phyloP scores from a whole-genome alignment of 1,139 yeast genomes.

The Yamadazyma aaseri region DNA sequence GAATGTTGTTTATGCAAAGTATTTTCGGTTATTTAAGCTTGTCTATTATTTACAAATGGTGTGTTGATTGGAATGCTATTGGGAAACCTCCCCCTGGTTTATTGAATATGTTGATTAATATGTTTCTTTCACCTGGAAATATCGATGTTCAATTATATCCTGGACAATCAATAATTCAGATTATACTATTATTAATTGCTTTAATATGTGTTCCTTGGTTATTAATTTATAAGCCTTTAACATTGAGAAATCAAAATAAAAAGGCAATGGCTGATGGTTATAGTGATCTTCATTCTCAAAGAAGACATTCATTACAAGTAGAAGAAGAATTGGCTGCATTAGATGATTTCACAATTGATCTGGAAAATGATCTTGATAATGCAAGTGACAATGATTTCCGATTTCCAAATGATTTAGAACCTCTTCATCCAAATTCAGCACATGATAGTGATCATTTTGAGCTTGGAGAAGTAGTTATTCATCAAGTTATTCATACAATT shows the following conservation, averaged over 20 bases:
- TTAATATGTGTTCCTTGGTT: slow-evolving; percentile 94
- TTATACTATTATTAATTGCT: slow-evolving; percentile 71
- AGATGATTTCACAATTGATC: slow-evolving; percentile 19
- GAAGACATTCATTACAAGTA: slow-evolving; percentile 30
- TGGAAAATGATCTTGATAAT: slow-evolving; percentile 20
- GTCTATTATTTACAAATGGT: slow-evolving; percentile 91
- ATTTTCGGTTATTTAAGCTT: slow-evolving; percentile 89
- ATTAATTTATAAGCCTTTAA: slow-evolving; percentile 81
- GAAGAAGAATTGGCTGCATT: slow-evolving; percentile 36
- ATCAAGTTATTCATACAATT: slow-evolving; percentile 97
- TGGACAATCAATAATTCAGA: slow-evolving; percentile 82
- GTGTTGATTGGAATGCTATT: slow-evolving; percentile 81
- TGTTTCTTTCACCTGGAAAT: slow-evolving; percentile 92
- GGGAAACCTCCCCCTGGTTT: slow-evolving; percentile 86
- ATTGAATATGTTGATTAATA: slow-evolving; percentile 89
- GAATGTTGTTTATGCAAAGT: slow-evolving; percentile 90
- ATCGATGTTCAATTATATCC: slow-evolving; percentile 80
- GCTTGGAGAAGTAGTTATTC: slow-evolving; percentile 93
- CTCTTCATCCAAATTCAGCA: slow-evolving; percentile 31
- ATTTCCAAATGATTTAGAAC: slow-evolving; percentile 51
- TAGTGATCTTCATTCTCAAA: slow-evolving; percentile 33
- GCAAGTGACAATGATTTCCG: slow-evolving; percentile 26
- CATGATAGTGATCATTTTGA: slow-evolving; percentile 37
- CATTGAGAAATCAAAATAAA: slow-evolving; percentile 46
- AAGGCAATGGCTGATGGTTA: slow-evolving; percentile 36